Conservation (phyloP, 495 filamentous ascomycete species). For the Xylaria telfairii region DNA sequence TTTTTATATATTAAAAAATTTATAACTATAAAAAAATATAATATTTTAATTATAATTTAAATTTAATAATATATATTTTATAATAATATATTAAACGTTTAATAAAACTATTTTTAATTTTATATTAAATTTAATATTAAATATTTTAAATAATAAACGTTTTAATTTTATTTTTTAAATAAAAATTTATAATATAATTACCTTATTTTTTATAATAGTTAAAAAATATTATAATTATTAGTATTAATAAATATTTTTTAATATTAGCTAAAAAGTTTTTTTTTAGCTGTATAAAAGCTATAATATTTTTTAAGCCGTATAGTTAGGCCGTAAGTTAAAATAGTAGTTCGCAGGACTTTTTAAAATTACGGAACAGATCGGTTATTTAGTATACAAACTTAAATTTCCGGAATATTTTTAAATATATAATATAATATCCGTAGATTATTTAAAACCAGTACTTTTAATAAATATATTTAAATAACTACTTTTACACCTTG, state of each 20-base stretch:
- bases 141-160: not conserved
- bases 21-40: not conserved
- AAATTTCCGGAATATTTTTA: too few species aligned
- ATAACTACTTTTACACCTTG: too few species aligned
- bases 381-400: too few species aligned
- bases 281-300: constrained; percentile 12
- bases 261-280: not conserved
- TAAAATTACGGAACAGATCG: too few species aligned
- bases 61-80: constrained; percentile 1
- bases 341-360: too few species aligned
- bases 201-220: constrained; percentile 2
- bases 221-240: constrained; percentile 13
- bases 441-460: too few species aligned
- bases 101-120: constrained; percentile 16
- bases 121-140: constrained; percentile 19
- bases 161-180: not conserved
- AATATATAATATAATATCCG: too few species aligned
- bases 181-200: constrained; percentile 7
- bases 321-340: too few species aligned
- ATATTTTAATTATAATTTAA: constrained; percentile 12
- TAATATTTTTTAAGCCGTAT: too few species aligned
- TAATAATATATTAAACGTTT: not conserved
- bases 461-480: too few species aligned
- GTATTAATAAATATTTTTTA: constrained; percentile 17
- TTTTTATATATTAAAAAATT: constrained; percentile 13